Percentiles rank a stretch among this genome's conserved stretches.
Conservation (phyloP, 352 stramenopile genomes). For the Globisporangium megalacanthum region DNA sequence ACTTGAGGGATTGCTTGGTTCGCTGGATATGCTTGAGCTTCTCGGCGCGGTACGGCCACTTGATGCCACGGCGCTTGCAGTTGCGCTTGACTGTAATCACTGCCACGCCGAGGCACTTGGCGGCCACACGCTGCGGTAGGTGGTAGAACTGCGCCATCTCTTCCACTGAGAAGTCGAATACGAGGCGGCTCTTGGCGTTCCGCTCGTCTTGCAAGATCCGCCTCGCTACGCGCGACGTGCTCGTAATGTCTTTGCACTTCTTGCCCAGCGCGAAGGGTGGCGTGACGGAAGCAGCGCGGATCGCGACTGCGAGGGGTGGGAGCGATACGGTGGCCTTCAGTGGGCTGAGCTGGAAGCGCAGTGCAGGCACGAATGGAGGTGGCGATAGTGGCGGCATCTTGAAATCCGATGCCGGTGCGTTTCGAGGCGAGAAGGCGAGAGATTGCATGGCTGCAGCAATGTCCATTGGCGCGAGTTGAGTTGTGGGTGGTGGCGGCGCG, state of each 20-base stretch:
- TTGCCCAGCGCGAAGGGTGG: neutral
- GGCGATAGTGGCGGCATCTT: neutral
- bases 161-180: constrained; percentile 50
- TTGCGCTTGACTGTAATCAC: constrained; percentile 61
- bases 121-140: constrained; percentile 47
- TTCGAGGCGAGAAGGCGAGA: neutral
- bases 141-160: constrained; percentile 52
- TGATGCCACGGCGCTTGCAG: constrained; percentile 49
- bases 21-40: constrained; percentile 43
- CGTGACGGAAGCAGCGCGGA: neutral
- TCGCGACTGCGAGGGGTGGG: constrained; percentile 7
- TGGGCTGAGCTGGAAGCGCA: neutral
- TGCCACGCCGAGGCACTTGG: constrained; percentile 44
- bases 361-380: neutral
- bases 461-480: constrained; percentile 2
- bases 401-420: neutral
- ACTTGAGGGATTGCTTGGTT: constrained; percentile 5
- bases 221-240: constrained; percentile 2
- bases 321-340: neutral
- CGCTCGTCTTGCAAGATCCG: constrained; percentile 22
- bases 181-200: constrained; percentile 38
- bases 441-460: constrained; percentile 6
- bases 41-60: constrained; percentile 51
- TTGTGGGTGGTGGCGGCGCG: neutral
- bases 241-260: neutral